phyloP scores from a whole-genome alignment of 2,329 filamentous ascomycete species.

The Coniochaeta prunicola region DNA sequence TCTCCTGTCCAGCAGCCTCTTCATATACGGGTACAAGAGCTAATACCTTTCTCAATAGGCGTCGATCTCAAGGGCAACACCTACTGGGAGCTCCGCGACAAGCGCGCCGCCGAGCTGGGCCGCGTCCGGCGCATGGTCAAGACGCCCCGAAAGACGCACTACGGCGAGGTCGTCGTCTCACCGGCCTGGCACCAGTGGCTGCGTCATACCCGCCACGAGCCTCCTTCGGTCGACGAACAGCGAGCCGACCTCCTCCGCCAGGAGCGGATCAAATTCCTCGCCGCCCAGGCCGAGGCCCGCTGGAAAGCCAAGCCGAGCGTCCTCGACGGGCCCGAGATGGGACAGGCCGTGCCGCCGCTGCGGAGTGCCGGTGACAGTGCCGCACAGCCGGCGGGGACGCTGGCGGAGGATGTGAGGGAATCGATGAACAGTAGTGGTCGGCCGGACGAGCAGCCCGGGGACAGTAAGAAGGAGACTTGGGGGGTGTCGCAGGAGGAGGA shows the following conservation, averaged over 20 bases:
- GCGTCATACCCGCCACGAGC: slow-evolving; percentile 46
- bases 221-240: slow-evolving; percentile 53
- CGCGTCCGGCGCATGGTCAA: slow-evolving; percentile 57
- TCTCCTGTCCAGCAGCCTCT: neutral
- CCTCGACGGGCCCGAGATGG: slow-evolving; percentile 27
- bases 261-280: slow-evolving; percentile 45
- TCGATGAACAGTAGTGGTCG: slow-evolving; percentile 9
- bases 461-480: slow-evolving; percentile 10
- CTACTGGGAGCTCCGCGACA: slow-evolving; percentile 60
- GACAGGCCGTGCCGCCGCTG: slow-evolving; percentile 7
- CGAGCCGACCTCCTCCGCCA: slow-evolving; percentile 43
- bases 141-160: slow-evolving; percentile 47
- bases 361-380: slow-evolving; percentile 5
- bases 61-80: slow-evolving; percentile 60
- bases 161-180: slow-evolving; percentile 47
- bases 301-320: slow-evolving; percentile 54
- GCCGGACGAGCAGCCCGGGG: slow-evolving; percentile 6
- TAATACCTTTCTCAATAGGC: slow-evolving; percentile 31
- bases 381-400: slow-evolving; percentile 9
- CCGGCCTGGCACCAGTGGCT: slow-evolving; percentile 66
- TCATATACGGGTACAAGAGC: neutral
- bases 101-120: slow-evolving; percentile 27
- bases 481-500: slow-evolving; percentile 10
- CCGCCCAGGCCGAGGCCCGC: slow-evolving; percentile 53
- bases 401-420: slow-evolving; percentile 7